A percentile compares a stretch with the other conserved stretches of the same genome.
Evolutionary conservation across 177 flowering plant genomes (phyloP).

Genomic region (Telopea speciosissima): DNA sequence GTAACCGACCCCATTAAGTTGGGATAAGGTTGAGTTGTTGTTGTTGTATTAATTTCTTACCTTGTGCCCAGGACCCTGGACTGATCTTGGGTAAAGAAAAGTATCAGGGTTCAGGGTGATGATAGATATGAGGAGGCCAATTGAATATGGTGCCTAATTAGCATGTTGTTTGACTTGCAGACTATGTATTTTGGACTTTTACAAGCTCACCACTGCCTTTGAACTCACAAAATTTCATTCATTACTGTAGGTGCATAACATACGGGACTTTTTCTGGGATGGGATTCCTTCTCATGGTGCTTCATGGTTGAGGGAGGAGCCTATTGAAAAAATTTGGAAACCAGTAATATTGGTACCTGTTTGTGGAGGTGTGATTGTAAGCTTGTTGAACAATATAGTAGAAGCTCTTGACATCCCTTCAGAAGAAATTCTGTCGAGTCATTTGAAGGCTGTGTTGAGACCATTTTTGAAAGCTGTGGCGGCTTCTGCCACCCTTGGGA

Average conservation of each 20-base stretch:
- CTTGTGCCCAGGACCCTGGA: no score
- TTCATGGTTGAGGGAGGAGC: slow-evolving; percentile 81
- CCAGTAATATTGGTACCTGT: slow-evolving; percentile 69
- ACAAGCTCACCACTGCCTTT: not conserved
- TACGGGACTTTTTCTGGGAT: slow-evolving; percentile 82
- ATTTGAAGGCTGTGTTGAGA: slow-evolving; percentile 36
- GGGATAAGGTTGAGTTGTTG: no score
- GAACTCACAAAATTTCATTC: not conserved
- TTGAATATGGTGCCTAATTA: not conserved
- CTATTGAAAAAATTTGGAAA: slow-evolving; percentile 48
- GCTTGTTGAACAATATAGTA: slow-evolving; percentile 44
- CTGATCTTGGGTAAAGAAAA: no score
- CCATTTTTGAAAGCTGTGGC: slow-evolving; percentile 72
- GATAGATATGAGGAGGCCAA: not conserved
- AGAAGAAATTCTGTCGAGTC: slow-evolving; percentile 7
- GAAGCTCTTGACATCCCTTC: slow-evolving; percentile 21
- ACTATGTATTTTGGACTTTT: not conserved
- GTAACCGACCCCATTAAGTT: no score
- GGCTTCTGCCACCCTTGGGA: slow-evolving; percentile 82
- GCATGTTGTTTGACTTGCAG: not conserved
- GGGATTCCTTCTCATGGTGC: slow-evolving; percentile 81
- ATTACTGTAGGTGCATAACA: slow-evolving; percentile 52
- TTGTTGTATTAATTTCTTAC: no score
- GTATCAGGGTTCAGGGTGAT: no score
- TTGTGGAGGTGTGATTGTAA: slow-evolving; percentile 75